Conservation (phyloP, 768 basidiomycete genomes). For the Boletus pseudopeckii region DNA sequence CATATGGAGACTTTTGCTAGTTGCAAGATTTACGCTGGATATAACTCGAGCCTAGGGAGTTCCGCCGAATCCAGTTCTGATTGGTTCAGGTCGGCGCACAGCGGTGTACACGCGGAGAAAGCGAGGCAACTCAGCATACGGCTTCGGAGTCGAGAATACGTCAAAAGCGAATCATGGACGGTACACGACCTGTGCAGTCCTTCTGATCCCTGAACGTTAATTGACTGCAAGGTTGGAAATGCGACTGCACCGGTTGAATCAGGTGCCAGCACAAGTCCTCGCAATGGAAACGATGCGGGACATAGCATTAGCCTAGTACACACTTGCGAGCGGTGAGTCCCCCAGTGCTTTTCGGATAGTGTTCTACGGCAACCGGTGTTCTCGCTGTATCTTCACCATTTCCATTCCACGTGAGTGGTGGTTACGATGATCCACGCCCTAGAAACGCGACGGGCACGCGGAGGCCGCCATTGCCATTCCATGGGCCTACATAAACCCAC, state of each 20-base stretch:
- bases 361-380: not conserved
- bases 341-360: slow-evolving; percentile 3
- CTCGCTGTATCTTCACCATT: slow-evolving; percentile 2
- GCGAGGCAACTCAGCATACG: slow-evolving; percentile 9
- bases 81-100: not conserved
- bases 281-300: slow-evolving; percentile 6
- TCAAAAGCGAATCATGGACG: slow-evolving; percentile 3
- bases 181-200: slow-evolving; percentile 1
- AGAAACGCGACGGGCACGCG: slow-evolving; percentile 29
- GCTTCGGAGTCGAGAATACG: slow-evolving; percentile 11
- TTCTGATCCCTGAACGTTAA: slow-evolving; percentile 5
- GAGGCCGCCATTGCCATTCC: slow-evolving; percentile 7
- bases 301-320: slow-evolving; percentile 7
- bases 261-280: not conserved
- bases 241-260: not conserved
- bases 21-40: not conserved
- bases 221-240: slow-evolving; percentile 9
- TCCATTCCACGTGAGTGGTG: slow-evolving; percentile 19
- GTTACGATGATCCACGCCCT: slow-evolving; percentile 17
- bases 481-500: slow-evolving; percentile 26
- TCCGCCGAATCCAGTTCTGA: not conserved
- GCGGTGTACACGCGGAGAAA: slow-evolving; percentile 14
- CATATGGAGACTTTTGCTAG: slow-evolving; percentile 7
- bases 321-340: not conserved
- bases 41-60: not conserved